Evolutionary conservation across 805 yeast species (phyloP).

Genomic region (Yarrowia sp.): DNA sequence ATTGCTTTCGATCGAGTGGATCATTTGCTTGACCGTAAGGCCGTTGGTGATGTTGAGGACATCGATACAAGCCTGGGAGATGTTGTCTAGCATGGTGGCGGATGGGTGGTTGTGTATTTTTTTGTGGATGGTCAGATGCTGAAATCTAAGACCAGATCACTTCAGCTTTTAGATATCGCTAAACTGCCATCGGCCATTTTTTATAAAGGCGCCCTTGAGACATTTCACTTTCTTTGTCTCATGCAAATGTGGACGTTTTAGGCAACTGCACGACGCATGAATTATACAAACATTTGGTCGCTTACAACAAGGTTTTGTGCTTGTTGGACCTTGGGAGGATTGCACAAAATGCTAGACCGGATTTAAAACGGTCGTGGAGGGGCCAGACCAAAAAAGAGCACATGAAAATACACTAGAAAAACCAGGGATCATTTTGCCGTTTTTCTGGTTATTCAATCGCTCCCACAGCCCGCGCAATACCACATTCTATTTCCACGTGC

Average conservation of each 20-base stretch:
- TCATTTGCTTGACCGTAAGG: slow-evolving; percentile 26
- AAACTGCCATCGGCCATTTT: slow-evolving; percentile 13
- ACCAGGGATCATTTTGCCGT: neutral
- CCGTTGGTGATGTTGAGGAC: slow-evolving; percentile 20
- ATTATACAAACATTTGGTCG: slow-evolving; percentile 23
- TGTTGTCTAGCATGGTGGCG: slow-evolving; percentile 14
- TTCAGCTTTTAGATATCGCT: slow-evolving; percentile 1
- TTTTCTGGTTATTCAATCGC: neutral
- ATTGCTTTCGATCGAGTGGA: slow-evolving; percentile 13
- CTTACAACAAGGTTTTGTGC: slow-evolving; percentile 10
- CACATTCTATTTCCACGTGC: neutral
- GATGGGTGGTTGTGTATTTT: neutral
- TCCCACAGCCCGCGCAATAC: neutral
- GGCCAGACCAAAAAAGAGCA: neutral
- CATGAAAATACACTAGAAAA: neutral
- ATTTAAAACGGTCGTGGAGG: neutral
- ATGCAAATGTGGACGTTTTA: slow-evolving; percentile 25
- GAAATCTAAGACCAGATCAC: slow-evolving; percentile 7
- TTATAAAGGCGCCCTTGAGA: slow-evolving; percentile 21
- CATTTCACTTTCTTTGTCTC: slow-evolving; percentile 23
- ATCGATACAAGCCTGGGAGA: slow-evolving; percentile 23
- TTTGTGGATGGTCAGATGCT: neutral
- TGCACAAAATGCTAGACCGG: neutral
- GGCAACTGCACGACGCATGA: slow-evolving; percentile 25
- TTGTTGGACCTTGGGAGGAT: neutral